Evolutionary conservation across 1,284 basidiomycete genomes (phyloP).

Genomic region (Ceratobasidium sp.): DNA sequence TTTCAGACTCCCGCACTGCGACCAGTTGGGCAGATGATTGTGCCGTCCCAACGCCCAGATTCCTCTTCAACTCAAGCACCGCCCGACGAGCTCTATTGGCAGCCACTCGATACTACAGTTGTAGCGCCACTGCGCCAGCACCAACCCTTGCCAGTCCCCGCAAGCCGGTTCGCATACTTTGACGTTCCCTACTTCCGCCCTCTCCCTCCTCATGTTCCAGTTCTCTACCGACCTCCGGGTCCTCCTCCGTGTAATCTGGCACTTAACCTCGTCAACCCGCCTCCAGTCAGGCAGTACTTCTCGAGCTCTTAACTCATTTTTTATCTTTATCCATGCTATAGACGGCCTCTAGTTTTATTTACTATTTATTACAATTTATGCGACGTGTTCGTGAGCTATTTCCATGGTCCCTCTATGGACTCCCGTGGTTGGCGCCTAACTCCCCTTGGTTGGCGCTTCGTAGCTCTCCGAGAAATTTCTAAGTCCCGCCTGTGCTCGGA

Average conservation of each 20-base stretch:
- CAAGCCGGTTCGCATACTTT: background rate
- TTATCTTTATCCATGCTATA: no score
- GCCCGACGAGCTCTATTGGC: background rate
- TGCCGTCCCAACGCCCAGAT: background rate
- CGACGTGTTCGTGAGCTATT: no score
- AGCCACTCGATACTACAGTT: background rate
- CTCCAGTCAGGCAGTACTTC: no score
- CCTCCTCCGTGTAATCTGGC: background rate
- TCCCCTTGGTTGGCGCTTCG: no score
- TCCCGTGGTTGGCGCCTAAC: no score
- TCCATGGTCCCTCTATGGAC: no score
- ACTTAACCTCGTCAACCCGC: no score
- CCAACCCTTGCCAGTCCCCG: background rate
- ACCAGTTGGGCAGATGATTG: slow-evolving; percentile 1
- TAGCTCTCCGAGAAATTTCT: no score
- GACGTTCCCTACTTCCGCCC: background rate
- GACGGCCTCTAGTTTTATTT: no score
- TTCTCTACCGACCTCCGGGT: background rate
- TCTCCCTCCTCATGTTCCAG: background rate
- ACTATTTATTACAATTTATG: no score
- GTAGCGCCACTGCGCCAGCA: background rate
- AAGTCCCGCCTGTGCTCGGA: slow-evolving; percentile 13
- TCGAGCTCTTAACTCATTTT: no score
- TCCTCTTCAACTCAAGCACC: background rate
- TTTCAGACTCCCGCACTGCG: background rate